Evolutionary conservation across 2,329 filamentous ascomycete species (phyloP), one percentile per base, ranked within the genome.

Genomic region (Fusarium anguioides): DNA sequence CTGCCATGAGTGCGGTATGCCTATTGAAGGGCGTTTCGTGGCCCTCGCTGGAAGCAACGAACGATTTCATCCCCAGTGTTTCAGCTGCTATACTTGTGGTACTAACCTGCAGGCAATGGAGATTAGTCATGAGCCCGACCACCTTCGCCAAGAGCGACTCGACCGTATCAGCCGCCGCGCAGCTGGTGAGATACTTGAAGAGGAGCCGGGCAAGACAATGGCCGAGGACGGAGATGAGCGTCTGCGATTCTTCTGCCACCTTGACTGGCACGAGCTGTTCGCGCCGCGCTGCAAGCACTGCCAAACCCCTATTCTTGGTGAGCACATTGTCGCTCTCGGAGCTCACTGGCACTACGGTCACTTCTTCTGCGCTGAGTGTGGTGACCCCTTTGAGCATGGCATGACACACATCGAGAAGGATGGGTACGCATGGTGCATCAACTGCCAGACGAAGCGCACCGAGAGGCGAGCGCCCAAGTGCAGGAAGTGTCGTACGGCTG

Each of bases 341-440:
- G 88, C 90, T n/a, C 94, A 97, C 80, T 99, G 93, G 92, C 96
- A 99, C 78, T 92, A 92, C 51, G 96, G 96, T 0, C 96, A 99
- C 80, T 99, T 99, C 82, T 99, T 99, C 86, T 99, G 96, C 76
- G 96, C 96, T 39, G 94, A 99, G 83, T 99, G 96, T 76, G 96
- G 96, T 70, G 95, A 99, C 81, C 95, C 96, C 1, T 99, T 99
- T 76, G 93, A 85, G 69, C 83, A 84, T 45, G 87, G 86, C 60
- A 86, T 85, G 80, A 90, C 87, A 42, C 88, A 90, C 73, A 89
- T 99, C 54, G 96, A 99, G 77, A 97, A 97, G 80, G 95, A 98
- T 70, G 95, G 95, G 11, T 98, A 97, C 78, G 96, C 96, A 7
- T 99, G 96, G 94, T 99, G 96, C 79, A 87, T 98, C 44, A 86